Base-by-base conservation (phyloP, 1,284 basidiomycete species). In the Laetiporus sulphureus region DNA sequence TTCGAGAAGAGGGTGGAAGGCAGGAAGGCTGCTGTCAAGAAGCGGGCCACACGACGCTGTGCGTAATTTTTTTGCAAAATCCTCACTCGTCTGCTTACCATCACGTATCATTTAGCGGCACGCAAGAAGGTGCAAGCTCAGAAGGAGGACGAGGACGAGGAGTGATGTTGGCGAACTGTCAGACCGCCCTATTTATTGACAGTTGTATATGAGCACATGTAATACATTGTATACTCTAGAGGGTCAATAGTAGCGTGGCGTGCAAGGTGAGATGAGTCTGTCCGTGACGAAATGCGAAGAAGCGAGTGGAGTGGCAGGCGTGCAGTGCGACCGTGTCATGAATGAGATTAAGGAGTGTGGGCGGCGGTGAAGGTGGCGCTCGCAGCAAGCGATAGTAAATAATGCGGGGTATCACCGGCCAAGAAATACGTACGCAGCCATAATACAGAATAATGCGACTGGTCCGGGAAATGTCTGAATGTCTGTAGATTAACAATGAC, bases 1-100 rank as follows among this genome's bases (percentile, higher is more conserved):
- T 73, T 97, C 32, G 88, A 91, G 66, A 86, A 85, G 50, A 78
- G 85, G 27, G 89, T 89, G 6, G 72, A 83, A 54, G 79, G 79
- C 48, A 88, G 88, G 69, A 89, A 87, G 51, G 82, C 81, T 21
- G 82, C 79, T 7, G 85, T 83, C 3, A 86, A 83, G 67, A 84
- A 83, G 54, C 73, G 77, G 27, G 70, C 71, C 18, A 67, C 65
- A 19, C 57, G 66, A 13, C 61, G 66, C 50, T 62, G 73, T 74
- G 41, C 43, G 65, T 3, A 15, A 16, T 21, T 22, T 11, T 4
- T 29, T n/a, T 23, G 6, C 13, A 22, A n/a, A 18, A 5, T 20
- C n/a, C 12, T 10, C n/a, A 20, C 15, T 15, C 18, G 32, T 8
- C 21, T 29, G 6, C 27, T 30, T 20, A 21, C 18, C n/a, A n/a